Evolutionary conservation across 108 stramenopile species (phyloP), one percentile per base, ranked within the genome.

Genomic region (Nitzschia palea): DNA sequence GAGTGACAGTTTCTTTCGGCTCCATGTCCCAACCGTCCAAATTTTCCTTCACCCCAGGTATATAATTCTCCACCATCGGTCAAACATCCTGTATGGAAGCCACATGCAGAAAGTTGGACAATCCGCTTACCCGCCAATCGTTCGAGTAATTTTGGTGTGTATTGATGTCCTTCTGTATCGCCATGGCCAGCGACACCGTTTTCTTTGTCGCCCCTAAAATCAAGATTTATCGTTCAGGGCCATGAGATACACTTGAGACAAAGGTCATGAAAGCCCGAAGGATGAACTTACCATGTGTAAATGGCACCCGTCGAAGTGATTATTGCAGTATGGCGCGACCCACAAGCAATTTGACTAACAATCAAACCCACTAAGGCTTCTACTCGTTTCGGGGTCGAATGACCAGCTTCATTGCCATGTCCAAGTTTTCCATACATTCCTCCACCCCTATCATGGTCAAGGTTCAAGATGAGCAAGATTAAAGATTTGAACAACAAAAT

Each of bases 381-480:
- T 23, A 97, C 97, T 43, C 87, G 74, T 62, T 90, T 83, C 14
- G 96, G 96, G 29, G 88, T 90, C n/a, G 91, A 89, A 77, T 93
- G 91, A 10, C 96, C 96, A 6, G 69, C 74, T 81, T 97, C 96
- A 62, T 92, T 94, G 27, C 96, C 96, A 71, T 97, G 96, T 32
- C 96, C 96, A 29, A 94, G 74, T 73, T 97, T 97, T 0, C 96
- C 96, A 72, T 97, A 97, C 96, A 97, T 97, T 35, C 96, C 96
- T 1, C 96, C 96, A 53, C 96, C 96, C 91, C 90, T 71, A 37
- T 23, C 10, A n/a, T n/a, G n/a, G n/a, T n/a, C n/a, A n/a, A n/a
- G n/a, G n/a, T n/a, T n/a, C n/a, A n/a, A n/a, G n/a, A n/a, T n/a
- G n/a, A 25, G 8, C 14, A 14, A 63, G 20, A 25, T 55, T 33